Base-by-base conservation (phyloP, 305 asterid species). In the Solanum hybrid region DNA sequence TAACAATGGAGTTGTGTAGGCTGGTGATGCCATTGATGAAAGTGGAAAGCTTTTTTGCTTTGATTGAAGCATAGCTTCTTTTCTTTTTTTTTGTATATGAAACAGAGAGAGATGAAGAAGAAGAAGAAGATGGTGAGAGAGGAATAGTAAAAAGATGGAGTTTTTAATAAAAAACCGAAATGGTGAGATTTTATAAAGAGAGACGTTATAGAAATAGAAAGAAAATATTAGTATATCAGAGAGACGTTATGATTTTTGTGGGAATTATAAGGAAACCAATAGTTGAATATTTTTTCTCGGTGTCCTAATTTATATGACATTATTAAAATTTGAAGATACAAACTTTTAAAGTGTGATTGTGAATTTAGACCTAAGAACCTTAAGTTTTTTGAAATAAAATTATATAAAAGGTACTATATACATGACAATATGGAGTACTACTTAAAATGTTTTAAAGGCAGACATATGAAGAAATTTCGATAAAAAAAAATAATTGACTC, bases 1-100 rank as follows among this genome's bases (percentile, higher is more conserved):
- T 32, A 94, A 51, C 78, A 96, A 86, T 76, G 98, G 97, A 2
- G 91, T 90, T 8, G 29, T 82, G 35, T 82, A 45, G 42, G 73
- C 24, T 73, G 37, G 11, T 72, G 37, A 13, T 29, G 40, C 73
- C 87, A 82, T 82, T 82, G 84, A 78, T 82, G 84, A 78, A 78
- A 77, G 14, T 77, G 26, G 27, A 77, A 34, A 24, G 15, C 42
- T 19, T 77, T 32, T 77, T 34, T 4, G 42, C 45, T 77, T 77
- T 77, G 82, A 34, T 34, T 17, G 87, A 45, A 81, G 86, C 86
- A 81, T 79, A 11, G 24, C 24, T n/a, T 80, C 4, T 40, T 26
- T 26, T n/a, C 0, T 11, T 40, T 26, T 40, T 38, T n/a, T n/a
- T 31, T 31, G 12, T 7, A 6, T 14, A 64, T 6, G 12, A 17